A percentile compares a stretch with the other conserved stretches of the same genome.
Conservation (phyloP, 768 basidiomycete species). For the Zangia roseola region DNA sequence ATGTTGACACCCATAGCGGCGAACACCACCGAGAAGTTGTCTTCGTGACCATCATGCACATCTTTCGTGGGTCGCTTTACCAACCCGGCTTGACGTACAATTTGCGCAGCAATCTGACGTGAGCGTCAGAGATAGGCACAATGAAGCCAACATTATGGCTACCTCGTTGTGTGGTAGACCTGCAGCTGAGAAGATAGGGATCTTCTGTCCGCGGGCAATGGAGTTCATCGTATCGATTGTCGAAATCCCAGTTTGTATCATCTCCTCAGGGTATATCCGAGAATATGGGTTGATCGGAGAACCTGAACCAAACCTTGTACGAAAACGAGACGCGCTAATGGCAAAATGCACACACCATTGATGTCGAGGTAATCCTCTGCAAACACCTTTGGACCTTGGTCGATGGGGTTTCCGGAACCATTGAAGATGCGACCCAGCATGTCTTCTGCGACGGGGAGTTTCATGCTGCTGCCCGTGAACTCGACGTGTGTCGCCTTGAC, state of each 20-base stretch:
- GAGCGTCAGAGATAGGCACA: slow-evolving; percentile 22
- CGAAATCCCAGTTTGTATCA: slow-evolving; percentile 99
- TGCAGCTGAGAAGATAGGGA: slow-evolving; percentile 98
- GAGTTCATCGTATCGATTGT: slow-evolving; percentile 99
- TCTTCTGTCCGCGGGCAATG: slow-evolving; percentile 99
- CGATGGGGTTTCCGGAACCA: slow-evolving; percentile 96
- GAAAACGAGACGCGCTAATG: neutral
- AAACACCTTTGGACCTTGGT: slow-evolving; percentile 98
- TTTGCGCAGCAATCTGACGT: slow-evolving; percentile 95
- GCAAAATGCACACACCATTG: slow-evolving; percentile 66
- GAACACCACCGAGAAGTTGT: slow-evolving; percentile 99
- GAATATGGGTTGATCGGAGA: slow-evolving; percentile 98
- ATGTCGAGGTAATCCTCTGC: slow-evolving; percentile 99
- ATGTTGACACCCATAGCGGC: slow-evolving; percentile 99
- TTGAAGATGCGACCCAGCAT: slow-evolving; percentile 99
- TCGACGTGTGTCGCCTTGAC: slow-evolving; percentile 97
- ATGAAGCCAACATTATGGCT: slow-evolving; percentile 20
- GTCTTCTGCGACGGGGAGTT: slow-evolving; percentile 96
- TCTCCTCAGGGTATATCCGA: slow-evolving; percentile 99
- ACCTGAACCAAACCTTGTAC: slow-evolving; percentile 47
- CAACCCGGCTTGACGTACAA: slow-evolving; percentile 97
- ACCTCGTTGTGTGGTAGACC: slow-evolving; percentile 99
- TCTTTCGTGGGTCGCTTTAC: slow-evolving; percentile 97
- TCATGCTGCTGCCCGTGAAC: slow-evolving; percentile 98
- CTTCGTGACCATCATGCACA: slow-evolving; percentile 98